Evolutionary conservation across 305 asterid species (phyloP).

Genomic region (Fraxinus angustifolia): DNA sequence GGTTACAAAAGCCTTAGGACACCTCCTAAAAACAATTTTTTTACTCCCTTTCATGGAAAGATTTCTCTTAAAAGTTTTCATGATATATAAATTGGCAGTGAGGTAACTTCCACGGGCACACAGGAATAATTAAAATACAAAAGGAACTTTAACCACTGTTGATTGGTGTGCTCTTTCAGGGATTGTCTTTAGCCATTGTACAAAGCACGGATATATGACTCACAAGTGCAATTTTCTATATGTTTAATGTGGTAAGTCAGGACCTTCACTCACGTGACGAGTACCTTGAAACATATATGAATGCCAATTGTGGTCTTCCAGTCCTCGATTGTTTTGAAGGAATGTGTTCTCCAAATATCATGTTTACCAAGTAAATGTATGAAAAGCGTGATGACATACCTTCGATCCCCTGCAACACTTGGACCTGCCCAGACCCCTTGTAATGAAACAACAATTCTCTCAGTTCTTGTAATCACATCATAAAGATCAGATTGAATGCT

Average conservation of each 20-base stretch:
- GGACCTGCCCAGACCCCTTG: conserved; percentile 84
- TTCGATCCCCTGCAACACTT: conserved; percentile 52
- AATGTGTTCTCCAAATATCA: not conserved
- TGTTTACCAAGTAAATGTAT: not conserved
- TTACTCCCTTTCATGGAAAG: not conserved
- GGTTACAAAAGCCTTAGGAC: not conserved
- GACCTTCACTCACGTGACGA: not conserved
- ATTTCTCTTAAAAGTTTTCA: not conserved
- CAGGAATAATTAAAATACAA: not conserved
- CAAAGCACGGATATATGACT: not conserved
- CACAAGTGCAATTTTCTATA: not conserved
- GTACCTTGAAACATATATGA: not conserved
- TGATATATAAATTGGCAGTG: not conserved
- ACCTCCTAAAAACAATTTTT: not conserved
- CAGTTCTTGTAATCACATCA: conserved; percentile 71
- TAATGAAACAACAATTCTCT: conserved; percentile 71
- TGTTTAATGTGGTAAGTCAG: not conserved
- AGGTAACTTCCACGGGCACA: not conserved
- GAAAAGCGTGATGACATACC: conserved; percentile 38
- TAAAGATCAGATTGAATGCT: conserved; percentile 65
- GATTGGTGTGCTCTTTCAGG: not conserved
- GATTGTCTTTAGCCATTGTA: not conserved
- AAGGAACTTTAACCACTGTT: not conserved
- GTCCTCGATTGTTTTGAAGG: not conserved
- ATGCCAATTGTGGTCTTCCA: not conserved